Evolutionary conservation across 2,329 filamentous ascomycete species (phyloP), one percentile per base, ranked within the genome.

Genomic region (Cladobotryum protrusum): DNA sequence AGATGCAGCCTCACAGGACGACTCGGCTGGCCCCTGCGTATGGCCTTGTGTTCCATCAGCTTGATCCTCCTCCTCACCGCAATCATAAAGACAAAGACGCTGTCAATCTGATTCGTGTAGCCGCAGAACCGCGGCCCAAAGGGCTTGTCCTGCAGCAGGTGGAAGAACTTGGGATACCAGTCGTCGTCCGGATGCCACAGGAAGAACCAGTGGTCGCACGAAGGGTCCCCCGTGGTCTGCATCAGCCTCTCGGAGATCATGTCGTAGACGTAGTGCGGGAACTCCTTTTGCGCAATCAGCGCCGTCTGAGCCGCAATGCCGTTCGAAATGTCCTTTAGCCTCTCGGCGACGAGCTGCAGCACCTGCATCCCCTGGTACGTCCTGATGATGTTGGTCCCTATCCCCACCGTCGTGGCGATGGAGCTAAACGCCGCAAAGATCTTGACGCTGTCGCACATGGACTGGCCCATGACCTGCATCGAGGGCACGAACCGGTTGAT

Each of bases 171-270:
- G 12, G 67, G 65, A 39, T 71, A 68, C 69, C 69, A 72, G 43
- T 69, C 66, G 37, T 67, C 69, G 34, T 72, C 69, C 2, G 69
- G 69, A 29, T 72, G 69, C 34, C 65, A 72, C 2, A 72, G 59
- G 33, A 71, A 72, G 52, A 71, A 71, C 59, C 65, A 64, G 49
- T 72, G 69, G 5, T 67, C 59, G 18, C 54, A 57, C 24, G 58
- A 50, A 1, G 56, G 56, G 17, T 69, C 65, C 20, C 57, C 56
- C 7, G 59, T 57, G 4, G 65, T 65, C 49, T 67, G 63, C 5
- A 56, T 60, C 19, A 69, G 57, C 8, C 66, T 59, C 55, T 69
- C 66, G n/a, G 59, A 54, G 19, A 69, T 57, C 66, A 69, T 67
- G 32, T 67, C 62, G 39, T 67, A 62, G 14, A 68, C 66, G 13